Conservation (phyloP, 106 monocot species). For the Cymbidium sinense region DNA sequence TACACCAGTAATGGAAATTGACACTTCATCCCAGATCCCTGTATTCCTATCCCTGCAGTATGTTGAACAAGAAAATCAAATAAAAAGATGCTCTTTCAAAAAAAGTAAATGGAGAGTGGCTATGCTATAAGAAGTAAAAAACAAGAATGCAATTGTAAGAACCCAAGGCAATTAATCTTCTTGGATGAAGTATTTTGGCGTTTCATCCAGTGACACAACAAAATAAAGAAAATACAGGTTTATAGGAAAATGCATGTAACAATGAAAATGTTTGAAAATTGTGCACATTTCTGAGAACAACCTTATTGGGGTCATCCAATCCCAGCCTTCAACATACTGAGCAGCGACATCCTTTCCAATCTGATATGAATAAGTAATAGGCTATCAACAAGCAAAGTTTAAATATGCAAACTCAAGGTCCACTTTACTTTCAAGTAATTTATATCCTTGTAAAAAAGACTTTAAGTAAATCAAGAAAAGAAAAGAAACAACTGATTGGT, state of each 20-base stretch:
- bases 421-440: neutral
- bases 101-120: neutral
- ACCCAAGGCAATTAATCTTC: neutral
- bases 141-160: neutral
- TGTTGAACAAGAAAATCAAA: neutral
- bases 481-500: neutral
- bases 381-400: neutral
- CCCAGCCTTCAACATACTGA: slow-evolving; percentile 99
- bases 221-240: neutral
- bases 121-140: neutral
- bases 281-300: slow-evolving; percentile 17
- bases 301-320: slow-evolving; percentile 99
- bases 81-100: neutral
- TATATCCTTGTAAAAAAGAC: neutral
- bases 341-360: slow-evolving; percentile 98
- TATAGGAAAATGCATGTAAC: no score
- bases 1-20: slow-evolving; percentile 78
- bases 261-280: neutral
- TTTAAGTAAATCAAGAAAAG: neutral
- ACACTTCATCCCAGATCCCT: slow-evolving; percentile 99
- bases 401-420: neutral
- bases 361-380: slow-evolving; percentile 25
- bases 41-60: slow-evolving; percentile 94
- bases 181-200: neutral
- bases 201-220: neutral